Conservation (phyloP, 2,329 filamentous ascomycete species). For the Colletotrichum abscissum region DNA sequence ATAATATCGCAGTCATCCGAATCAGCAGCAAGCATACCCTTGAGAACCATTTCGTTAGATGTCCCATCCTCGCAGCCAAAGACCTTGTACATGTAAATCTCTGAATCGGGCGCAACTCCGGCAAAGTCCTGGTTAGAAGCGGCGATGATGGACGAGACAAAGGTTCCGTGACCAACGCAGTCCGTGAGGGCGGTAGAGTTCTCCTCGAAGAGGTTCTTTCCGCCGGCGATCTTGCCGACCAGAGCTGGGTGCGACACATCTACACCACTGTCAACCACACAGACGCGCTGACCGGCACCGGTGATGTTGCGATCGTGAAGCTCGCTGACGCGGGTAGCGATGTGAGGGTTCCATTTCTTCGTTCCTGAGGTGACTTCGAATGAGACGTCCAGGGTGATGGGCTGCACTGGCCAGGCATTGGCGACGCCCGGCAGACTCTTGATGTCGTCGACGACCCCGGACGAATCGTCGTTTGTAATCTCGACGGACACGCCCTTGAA, state of each 20-base stretch:
- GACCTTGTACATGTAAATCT: conserved; percentile 41
- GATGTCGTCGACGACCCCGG: conserved; percentile 28
- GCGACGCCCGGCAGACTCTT: conserved; percentile 26
- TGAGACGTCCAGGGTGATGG: conserved; percentile 35
- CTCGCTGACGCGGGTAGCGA: conserved; percentile 33
- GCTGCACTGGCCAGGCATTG: conserved; percentile 22
- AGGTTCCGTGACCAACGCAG: conserved; percentile 38
- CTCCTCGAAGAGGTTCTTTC: conserved; percentile 37
- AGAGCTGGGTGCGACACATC: conserved; percentile 35
- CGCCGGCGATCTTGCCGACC: conserved; percentile 35
- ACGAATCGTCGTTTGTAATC: conserved; percentile 15
- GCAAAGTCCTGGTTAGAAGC: conserved; percentile 25
- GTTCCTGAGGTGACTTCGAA: conserved; percentile 25
- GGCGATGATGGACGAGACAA: conserved; percentile 35
- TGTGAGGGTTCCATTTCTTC: conserved; percentile 37
- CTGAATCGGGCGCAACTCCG: conserved; percentile 38
- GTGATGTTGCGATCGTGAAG: conserved; percentile 37
- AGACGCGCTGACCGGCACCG: conserved; percentile 37
- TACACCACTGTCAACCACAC: conserved; percentile 38
- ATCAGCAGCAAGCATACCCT: conserved; percentile 39
- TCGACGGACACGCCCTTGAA: conserved; percentile 31
- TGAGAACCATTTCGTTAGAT: conserved; percentile 38
- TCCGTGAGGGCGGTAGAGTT: conserved; percentile 29
- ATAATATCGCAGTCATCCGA: conserved; percentile 40
- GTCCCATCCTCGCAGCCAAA: conserved; percentile 37